Evolutionary conservation across 139 green algal genomes (phyloP).

Genomic region (Chlorella sp.): DNA sequence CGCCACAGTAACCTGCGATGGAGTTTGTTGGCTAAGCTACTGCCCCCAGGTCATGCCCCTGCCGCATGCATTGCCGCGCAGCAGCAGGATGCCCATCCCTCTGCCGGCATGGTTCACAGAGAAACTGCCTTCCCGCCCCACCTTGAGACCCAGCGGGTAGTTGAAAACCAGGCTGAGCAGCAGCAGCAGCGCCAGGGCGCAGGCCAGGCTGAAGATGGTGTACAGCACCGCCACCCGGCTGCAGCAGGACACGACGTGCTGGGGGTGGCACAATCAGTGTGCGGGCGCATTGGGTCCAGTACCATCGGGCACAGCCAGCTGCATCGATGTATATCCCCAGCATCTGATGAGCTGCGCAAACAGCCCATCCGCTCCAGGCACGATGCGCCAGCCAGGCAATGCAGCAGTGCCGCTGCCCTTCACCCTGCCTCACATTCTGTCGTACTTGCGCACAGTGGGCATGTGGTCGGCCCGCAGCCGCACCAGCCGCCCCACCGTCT

Average conservation of each 20-base stretch:
- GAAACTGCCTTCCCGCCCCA: too few relatives aligned
- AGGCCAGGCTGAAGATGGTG: conserved; percentile 6
- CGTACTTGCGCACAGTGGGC: conserved; percentile 6
- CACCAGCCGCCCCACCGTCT: conserved; percentile 20
- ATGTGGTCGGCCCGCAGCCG: neutral
- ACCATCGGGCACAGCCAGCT: too few relatives aligned
- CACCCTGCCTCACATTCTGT: conserved; percentile 18
- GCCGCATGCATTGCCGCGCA: too few relatives aligned
- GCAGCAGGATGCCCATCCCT: too few relatives aligned
- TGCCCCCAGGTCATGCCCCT: too few relatives aligned
- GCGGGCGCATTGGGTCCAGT: neutral
- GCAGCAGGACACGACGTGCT: neutral
- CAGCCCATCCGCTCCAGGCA: too few relatives aligned
- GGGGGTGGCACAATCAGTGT: neutral
- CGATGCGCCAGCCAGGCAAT: neutral
- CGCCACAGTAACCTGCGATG: conserved; percentile 19
- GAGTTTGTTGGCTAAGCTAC: too few relatives aligned
- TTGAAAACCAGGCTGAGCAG: conserved; percentile 11
- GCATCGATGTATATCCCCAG: too few relatives aligned
- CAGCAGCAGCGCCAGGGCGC: conserved; percentile 14
- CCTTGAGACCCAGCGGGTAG: conserved; percentile 5
- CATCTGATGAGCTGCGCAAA: too few relatives aligned
- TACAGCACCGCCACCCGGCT: conserved; percentile 37
- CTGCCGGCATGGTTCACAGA: too few relatives aligned
- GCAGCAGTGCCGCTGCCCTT: neutral